phyloP scores from a whole-genome alignment of 345 rosid genomes.

The Erysimum cheiranthoides region DNA sequence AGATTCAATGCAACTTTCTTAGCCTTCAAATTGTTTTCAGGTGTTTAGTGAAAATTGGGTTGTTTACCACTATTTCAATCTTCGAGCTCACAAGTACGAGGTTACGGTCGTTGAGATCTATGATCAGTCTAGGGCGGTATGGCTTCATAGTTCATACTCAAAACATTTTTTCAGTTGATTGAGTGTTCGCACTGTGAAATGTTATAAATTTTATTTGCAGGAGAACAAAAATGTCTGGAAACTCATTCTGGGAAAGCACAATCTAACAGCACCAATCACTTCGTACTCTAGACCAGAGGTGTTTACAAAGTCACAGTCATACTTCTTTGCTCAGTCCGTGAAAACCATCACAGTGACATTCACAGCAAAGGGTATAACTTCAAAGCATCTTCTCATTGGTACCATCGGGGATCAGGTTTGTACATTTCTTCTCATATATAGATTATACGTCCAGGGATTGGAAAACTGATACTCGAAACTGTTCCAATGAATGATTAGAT shows the following conservation, averaged over 20 bases:
- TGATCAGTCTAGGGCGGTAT: constrained; percentile 98
- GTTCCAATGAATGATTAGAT: constrained; percentile 32
- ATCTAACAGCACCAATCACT: constrained; percentile 83
- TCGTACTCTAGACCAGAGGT: constrained; percentile 89
- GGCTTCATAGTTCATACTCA: constrained; percentile 30
- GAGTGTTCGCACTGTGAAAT: constrained; percentile 17
- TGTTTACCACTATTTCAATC: constrained; percentile 97
- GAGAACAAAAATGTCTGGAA: constrained; percentile 96
- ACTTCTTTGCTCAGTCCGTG: constrained; percentile 87
- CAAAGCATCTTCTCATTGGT: constrained; percentile 98
- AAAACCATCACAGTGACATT: constrained; percentile 88
- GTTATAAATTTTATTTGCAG: constrained; percentile 52
- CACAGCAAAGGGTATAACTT: constrained; percentile 96
- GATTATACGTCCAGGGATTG: constrained; percentile 12
- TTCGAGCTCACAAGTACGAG: constrained; percentile 96
- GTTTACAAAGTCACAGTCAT: constrained; percentile 89
- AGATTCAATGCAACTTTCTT: constrained; percentile 32
- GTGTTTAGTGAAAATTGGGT: constrained; percentile 99
- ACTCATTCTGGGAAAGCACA: constrained; percentile 94
- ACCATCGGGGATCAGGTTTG: constrained; percentile 69
- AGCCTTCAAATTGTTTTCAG: constrained; percentile 55
- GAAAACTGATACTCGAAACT: constrained; percentile 14
- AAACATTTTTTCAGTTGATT: constrained; percentile 6
- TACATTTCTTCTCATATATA: neutral
- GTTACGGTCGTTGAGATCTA: constrained; percentile 93